Evolutionary conservation across 495 filamentous ascomycete genomes (phyloP).

Genomic region (Hypoxylon fragiforme): DNA sequence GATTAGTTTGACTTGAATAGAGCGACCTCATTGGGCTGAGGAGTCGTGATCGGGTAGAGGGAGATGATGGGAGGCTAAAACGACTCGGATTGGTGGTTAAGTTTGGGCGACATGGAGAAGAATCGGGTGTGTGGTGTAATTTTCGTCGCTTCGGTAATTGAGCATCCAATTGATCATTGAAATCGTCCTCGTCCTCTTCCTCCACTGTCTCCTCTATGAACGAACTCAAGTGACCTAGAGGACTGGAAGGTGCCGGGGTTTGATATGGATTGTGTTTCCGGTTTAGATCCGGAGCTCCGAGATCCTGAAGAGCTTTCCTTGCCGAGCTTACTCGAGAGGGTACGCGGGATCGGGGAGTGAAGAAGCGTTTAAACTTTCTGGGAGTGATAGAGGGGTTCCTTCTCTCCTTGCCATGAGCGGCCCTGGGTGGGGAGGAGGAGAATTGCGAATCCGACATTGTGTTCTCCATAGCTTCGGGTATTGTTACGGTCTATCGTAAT

Average conservation of each 20-base stretch:
- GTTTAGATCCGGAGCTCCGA: conserved; percentile 68
- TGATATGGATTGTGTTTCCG: conserved; percentile 51
- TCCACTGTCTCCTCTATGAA: conserved; percentile 19
- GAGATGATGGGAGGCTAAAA: conserved; percentile 23
- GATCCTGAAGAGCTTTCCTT: conserved; percentile 68
- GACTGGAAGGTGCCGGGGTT: conserved; percentile 48
- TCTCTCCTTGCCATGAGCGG: conserved; percentile 46
- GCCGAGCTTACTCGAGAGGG: conserved; percentile 53
- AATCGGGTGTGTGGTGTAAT: conserved; percentile 41
- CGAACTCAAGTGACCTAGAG: conserved; percentile 36
- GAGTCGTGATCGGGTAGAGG: conserved; percentile 32
- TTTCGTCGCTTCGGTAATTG: conserved; percentile 46
- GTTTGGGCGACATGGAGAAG: conserved; percentile 34
- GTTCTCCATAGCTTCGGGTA: no score
- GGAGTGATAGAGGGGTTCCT: conserved; percentile 65
- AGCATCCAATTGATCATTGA: conserved; percentile 26
- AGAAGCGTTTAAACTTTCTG: conserved; percentile 77
- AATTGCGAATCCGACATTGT: conserved; percentile 22
- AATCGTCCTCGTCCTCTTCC: conserved; percentile 29
- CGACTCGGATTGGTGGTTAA: no score
- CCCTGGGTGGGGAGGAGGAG: conserved; percentile 45
- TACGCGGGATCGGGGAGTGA: conserved; percentile 66
- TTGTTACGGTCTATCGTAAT: no score
- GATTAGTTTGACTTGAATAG: conserved; percentile 33
- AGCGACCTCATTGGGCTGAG: conserved; percentile 45